These are phyloP conservation scores for Candida sakaeoensis DNA, from an alignment of 805 yeast species.

Conservation along the genomic window DNA sequence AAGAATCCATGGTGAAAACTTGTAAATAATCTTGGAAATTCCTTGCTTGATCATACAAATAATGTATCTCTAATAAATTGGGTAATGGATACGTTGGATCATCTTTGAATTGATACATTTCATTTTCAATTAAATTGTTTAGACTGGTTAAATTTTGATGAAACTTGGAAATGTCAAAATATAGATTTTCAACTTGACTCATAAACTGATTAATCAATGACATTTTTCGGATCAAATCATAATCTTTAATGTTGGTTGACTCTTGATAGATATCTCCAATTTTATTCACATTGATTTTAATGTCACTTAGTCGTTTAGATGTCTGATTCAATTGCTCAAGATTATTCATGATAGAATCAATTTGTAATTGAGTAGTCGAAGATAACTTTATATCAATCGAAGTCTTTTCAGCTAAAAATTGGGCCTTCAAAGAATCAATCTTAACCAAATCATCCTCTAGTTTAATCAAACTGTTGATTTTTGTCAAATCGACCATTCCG, in stretches of 20 bases:
- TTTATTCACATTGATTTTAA: constrained; percentile 36
- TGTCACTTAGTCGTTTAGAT: constrained; percentile 29
- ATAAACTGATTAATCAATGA: constrained; percentile 70
- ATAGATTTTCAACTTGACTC: constrained; percentile 62
- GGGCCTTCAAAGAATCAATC: constrained; percentile 49
- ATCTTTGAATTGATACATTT: constrained; percentile 29
- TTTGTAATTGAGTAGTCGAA: constrained; percentile 63
- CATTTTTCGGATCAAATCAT: constrained; percentile 64
- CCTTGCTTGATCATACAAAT: constrained; percentile 61
- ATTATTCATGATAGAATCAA: constrained; percentile 51
- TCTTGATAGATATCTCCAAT: constrained; percentile 54
- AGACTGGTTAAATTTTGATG: constrained; percentile 48
- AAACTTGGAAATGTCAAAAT: constrained; percentile 57
- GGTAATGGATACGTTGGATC: constrained; percentile 44
- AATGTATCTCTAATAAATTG: constrained; percentile 65
- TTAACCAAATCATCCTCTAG: constrained; percentile 54
- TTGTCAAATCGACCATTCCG: constrained; percentile 17
- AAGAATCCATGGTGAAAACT: constrained; percentile 41
- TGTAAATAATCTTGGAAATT: constrained; percentile 76
- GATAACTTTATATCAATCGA: constrained; percentile 72
- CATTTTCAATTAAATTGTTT: constrained; percentile 48
- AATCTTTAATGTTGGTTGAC: constrained; percentile 58
- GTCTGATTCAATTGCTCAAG: constrained; percentile 48
- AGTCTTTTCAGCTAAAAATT: constrained; percentile 64
- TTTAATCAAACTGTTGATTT: constrained; percentile 37